Evolutionary conservation across 306 rosid species (phyloP).

Genomic region (Hippophae tibetana): DNA sequence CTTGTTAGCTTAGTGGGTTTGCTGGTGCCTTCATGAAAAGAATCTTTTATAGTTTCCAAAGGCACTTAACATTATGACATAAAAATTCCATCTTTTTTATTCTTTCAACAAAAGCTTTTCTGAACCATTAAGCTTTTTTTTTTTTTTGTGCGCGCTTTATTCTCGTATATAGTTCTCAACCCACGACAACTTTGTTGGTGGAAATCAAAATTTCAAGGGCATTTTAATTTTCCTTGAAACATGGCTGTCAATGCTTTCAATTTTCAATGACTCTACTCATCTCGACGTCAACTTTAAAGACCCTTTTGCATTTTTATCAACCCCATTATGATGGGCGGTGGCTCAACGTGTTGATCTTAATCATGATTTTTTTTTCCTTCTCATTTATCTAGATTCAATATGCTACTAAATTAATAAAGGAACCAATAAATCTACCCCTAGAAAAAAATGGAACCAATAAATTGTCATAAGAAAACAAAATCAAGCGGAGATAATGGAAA

Average conservation of each 20-base stretch:
- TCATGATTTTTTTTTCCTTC: slow-evolving; percentile 35
- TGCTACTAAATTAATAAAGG: background rate
- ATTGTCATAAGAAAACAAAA: no score
- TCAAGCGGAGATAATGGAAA: no score
- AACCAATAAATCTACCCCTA: no score
- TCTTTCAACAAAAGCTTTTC: slow-evolving; percentile 10
- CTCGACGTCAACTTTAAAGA: slow-evolving; percentile 41
- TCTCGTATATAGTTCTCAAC: slow-evolving; percentile 20
- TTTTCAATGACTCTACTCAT: slow-evolving; percentile 56
- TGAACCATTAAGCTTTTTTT: slow-evolving; percentile 14
- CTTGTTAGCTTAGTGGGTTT: slow-evolving; percentile 28
- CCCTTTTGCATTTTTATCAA: slow-evolving; percentile 48
- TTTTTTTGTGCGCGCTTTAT: background rate
- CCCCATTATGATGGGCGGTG: slow-evolving; percentile 56
- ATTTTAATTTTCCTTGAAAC: slow-evolving; percentile 32
- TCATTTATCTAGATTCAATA: slow-evolving; percentile 29
- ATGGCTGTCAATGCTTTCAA: slow-evolving; percentile 48
- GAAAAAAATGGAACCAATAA: no score
- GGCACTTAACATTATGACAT: slow-evolving; percentile 29
- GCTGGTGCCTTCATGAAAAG: slow-evolving; percentile 34
- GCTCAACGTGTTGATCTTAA: slow-evolving; percentile 25
- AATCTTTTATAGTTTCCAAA: slow-evolving; percentile 27
- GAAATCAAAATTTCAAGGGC: slow-evolving; percentile 42
- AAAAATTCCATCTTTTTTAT: slow-evolving; percentile 34
- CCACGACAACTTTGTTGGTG: slow-evolving; percentile 74